These are phyloP conservation scores for Didymella pomorum DNA, from an alignment of 2,329 filamentous ascomycete genomes.

Conservation along the genomic window DNA sequence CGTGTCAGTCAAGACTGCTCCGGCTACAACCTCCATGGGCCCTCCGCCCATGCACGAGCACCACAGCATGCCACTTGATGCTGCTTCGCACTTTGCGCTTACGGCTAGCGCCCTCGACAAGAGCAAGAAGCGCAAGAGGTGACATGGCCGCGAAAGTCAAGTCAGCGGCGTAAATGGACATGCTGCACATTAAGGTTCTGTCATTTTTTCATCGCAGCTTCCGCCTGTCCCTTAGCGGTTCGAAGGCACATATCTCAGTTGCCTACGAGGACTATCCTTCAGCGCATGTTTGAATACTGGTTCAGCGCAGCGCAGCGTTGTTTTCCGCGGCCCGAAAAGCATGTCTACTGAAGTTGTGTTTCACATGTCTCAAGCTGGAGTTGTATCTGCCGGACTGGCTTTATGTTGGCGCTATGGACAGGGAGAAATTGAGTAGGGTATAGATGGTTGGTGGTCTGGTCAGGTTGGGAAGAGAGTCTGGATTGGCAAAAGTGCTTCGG, in stretches of 20 bases:
- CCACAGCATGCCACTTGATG: slow-evolving; percentile 35
- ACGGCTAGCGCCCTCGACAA: slow-evolving; percentile 57
- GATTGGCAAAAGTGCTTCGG: slow-evolving; percentile 15
- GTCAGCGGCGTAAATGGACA: too few species aligned
- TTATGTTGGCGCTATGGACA: slow-evolving; percentile 14
- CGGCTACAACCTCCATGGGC: slow-evolving; percentile 45
- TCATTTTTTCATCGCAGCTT: not conserved
- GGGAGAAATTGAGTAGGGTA: slow-evolving; percentile 8
- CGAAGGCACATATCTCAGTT: slow-evolving; percentile 8
- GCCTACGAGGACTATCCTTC: slow-evolving; percentile 4
- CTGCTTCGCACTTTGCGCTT: slow-evolving; percentile 21
- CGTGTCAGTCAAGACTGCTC: slow-evolving; percentile 67
- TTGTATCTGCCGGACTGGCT: slow-evolving; percentile 13
- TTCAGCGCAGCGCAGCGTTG: slow-evolving; percentile 14
- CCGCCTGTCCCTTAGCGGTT: not conserved
- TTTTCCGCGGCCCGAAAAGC: slow-evolving; percentile 8
- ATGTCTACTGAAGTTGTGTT: slow-evolving; percentile 9
- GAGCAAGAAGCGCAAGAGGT: slow-evolving; percentile 75
- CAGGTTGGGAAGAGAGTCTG: slow-evolving; percentile 15
- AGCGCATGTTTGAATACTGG: slow-evolving; percentile 17
- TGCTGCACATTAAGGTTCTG: not conserved
- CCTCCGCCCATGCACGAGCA: slow-evolving; percentile 47
- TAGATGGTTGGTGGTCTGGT: slow-evolving; percentile 11
- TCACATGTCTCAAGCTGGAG: slow-evolving; percentile 16
- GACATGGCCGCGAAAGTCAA: slow-evolving; percentile 20